phyloP scores from a whole-genome alignment of 768 basidiomycete species.

The Gymnopilus junonius region DNA sequence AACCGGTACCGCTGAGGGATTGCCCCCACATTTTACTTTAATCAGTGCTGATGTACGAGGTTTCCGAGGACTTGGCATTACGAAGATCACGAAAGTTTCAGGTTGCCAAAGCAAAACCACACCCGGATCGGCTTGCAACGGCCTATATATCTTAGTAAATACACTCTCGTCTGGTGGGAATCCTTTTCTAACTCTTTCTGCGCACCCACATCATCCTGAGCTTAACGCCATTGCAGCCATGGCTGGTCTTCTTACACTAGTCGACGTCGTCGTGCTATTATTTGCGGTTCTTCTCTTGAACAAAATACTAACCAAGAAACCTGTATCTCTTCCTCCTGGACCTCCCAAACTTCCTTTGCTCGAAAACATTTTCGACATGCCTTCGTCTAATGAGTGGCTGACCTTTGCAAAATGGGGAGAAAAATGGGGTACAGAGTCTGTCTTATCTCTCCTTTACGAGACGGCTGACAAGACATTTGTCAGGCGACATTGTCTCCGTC shows the following conservation, averaged over 20 bases:
- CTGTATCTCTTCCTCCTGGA: constrained; percentile 45
- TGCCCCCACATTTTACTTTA: not conserved
- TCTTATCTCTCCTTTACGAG: not conserved
- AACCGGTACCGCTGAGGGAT: not conserved
- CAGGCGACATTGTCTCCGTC: constrained; percentile 49
- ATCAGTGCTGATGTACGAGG: not conserved
- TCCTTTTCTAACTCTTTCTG: not conserved
- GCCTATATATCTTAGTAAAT: constrained; percentile 2
- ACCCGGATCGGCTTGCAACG: not conserved
- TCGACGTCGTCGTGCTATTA: constrained; percentile 21
- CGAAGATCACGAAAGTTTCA: constrained; percentile 7
- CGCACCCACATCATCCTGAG: not conserved
- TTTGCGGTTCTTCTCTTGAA: constrained; percentile 23
- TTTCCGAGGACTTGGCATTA: constrained; percentile 24
- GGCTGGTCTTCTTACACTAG: constrained; percentile 14
- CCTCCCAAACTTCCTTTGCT: constrained; percentile 47
- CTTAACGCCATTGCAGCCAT: constrained; percentile 1
- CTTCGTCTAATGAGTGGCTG: constrained; percentile 48
- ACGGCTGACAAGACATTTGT: not conserved
- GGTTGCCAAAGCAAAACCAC: constrained; percentile 6
- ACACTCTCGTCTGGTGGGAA: not conserved
- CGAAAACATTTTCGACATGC: constrained; percentile 56
- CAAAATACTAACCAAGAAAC: constrained; percentile 18
- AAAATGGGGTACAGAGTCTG: constrained; percentile 42
- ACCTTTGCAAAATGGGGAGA: constrained; percentile 49